phyloP scores from a whole-genome alignment of 768 basidiomycete species.

The Calocera cornea region DNA sequence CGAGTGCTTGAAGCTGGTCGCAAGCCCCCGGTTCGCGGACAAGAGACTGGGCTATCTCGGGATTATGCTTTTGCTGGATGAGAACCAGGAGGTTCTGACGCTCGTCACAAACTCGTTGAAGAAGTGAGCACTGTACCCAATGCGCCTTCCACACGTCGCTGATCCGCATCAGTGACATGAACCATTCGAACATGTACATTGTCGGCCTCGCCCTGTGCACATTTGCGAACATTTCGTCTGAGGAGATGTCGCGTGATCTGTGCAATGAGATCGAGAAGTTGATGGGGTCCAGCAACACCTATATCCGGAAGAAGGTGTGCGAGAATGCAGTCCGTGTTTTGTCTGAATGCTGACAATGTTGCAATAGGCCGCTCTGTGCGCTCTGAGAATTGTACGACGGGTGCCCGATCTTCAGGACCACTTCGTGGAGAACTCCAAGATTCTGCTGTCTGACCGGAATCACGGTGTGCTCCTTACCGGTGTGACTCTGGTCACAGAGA shows the following conservation, averaged over 20 bases:
- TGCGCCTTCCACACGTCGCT: background rate
- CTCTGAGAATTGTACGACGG: conserved; percentile 83
- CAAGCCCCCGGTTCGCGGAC: conserved; percentile 88
- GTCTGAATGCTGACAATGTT: background rate
- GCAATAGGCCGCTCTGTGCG: conserved; percentile 80
- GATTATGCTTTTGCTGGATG: conserved; percentile 93
- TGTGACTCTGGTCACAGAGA: conserved; percentile 87
- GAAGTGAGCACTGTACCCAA: conserved; percentile 45
- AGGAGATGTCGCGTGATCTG: conserved; percentile 98
- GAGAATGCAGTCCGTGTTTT: conserved; percentile 2
- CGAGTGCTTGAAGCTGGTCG: conserved; percentile 88
- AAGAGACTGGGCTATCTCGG: conserved; percentile 94
- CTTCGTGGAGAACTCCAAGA: conserved; percentile 76
- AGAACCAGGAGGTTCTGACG: conserved; percentile 94
- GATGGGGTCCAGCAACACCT: conserved; percentile 91
- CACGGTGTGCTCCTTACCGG: conserved; percentile 92
- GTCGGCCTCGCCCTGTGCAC: conserved; percentile 95
- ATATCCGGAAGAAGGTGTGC: conserved; percentile 93
- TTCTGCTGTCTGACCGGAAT: conserved; percentile 85
- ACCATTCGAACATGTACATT: conserved; percentile 97
- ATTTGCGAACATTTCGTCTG: conserved; percentile 96
- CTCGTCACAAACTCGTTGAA: conserved; percentile 96
- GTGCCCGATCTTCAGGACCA: conserved; percentile 93
- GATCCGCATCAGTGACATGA: conserved; percentile 68
- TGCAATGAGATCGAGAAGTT: conserved; percentile 97